Conservation (phyloP, 2,329 filamentous ascomycete species). For the Zarea fungicola region DNA sequence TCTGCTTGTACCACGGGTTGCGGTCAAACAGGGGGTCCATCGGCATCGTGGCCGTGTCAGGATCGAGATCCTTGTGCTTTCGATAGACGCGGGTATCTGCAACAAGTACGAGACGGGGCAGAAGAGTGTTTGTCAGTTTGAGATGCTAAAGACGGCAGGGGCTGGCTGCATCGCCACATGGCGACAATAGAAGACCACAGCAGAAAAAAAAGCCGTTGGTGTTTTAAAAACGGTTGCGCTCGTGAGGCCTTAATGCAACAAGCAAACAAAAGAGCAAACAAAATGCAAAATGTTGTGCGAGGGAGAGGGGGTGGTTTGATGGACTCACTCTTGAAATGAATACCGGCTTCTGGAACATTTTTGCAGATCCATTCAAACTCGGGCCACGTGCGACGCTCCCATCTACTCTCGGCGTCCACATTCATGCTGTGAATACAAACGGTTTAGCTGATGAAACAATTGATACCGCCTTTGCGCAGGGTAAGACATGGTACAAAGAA, state of each 20-base stretch:
- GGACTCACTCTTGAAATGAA: constrained; percentile 66
- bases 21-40: constrained; percentile 61
- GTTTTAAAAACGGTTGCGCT: background rate
- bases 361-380: constrained; percentile 55
- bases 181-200: too few relatives aligned
- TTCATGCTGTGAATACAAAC: constrained; percentile 37
- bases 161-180: too few relatives aligned
- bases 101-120: background rate
- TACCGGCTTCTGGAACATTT: constrained; percentile 68
- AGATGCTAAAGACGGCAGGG: too few relatives aligned
- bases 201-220: background rate
- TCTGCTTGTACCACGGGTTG: constrained; percentile 69
- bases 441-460: background rate
- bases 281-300: background rate
- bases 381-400: constrained; percentile 61
- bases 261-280: too few relatives aligned
- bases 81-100: constrained; percentile 45
- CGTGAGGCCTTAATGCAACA: too few relatives aligned
- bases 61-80: constrained; percentile 56
- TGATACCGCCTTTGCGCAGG: background rate
- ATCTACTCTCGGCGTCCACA: constrained; percentile 38
- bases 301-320: constrained; percentile 1
- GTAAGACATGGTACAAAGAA: background rate
- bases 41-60: constrained; percentile 35
- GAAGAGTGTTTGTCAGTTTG: too few relatives aligned